Base-by-base conservation (phyloP, 176 grass and related monocot species). In the Carex scoparia region DNA sequence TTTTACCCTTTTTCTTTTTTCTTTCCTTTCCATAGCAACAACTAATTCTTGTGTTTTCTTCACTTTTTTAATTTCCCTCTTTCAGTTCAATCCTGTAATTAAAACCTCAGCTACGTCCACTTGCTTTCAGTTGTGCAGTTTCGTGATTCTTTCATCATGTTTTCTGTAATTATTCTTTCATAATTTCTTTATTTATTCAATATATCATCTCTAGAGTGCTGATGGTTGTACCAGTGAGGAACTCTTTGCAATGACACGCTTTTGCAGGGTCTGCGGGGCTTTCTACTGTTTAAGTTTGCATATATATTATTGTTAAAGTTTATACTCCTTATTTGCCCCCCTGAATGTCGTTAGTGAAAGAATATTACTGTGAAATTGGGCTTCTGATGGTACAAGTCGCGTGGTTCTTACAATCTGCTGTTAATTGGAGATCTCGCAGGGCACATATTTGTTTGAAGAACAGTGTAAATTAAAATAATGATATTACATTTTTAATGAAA, bases 91-190 rank as follows among this genome's bases (percentile, higher is more conserved):
- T 76, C 72, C 27, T 9, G 49, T 54, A 55, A 72, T 30, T 54
- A 23, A 53, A 31, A 4, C 49, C 11, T 54, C 48, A 55, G 72
- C 79, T 80, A 38, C 27, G 1, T 4, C 38, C 40, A 80, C 60
- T 35, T 86, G 10, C 38, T 23, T 63, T 32, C 5, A 28, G 60
- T 81, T 65, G 79, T 82, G 79, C 79, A 82, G 81, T 83, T 55
- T 65, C 46, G 37, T 84, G 40, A 87, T 76, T 84, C 58, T 78
- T 84, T 87, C 48, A 53, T 86, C 40, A 31, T 23, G 60, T 81
- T 81, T 40, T 58, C 28, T 81, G 85, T 86, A 70, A 86, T 61
- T 80, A 70, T 86, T 60, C 32, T 55, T 79, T 70, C 10, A 12
- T 12, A 51, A 81, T 59, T 86, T 86, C 11, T 66, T 63, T 66